Evolutionary conservation across 768 basidiomycete species (phyloP).

Genomic region (Leccinum arenicola): DNA sequence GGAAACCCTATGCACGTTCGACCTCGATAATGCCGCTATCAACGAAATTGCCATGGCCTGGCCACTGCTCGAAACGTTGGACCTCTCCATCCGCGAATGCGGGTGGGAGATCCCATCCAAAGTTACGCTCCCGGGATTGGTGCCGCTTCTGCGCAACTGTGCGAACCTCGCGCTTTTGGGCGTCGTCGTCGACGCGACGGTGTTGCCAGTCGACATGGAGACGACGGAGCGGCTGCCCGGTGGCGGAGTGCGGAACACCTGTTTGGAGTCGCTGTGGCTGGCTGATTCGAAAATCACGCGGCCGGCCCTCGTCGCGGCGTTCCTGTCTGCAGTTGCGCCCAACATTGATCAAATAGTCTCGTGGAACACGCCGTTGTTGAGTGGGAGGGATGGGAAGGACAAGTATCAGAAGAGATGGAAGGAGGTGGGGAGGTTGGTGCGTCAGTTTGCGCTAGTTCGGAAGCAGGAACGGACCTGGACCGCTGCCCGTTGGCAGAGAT

Average conservation of each 20-base stretch:
- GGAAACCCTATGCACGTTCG: slow-evolving; percentile 29
- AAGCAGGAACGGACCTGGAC: slow-evolving; percentile 23
- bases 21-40: slow-evolving; percentile 24
- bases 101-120: slow-evolving; percentile 30
- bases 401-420: slow-evolving; percentile 27
- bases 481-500: background rate
- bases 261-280: slow-evolving; percentile 29
- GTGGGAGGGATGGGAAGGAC: slow-evolving; percentile 21
- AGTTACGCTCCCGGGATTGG: slow-evolving; percentile 24
- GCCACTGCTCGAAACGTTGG: slow-evolving; percentile 28
- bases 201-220: slow-evolving; percentile 7
- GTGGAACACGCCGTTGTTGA: slow-evolving; percentile 31
- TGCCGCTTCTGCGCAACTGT: slow-evolving; percentile 22
- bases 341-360: slow-evolving; percentile 29
- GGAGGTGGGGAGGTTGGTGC: slow-evolving; percentile 21
- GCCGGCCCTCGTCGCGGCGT: slow-evolving; percentile 25
- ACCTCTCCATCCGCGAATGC: slow-evolving; percentile 28
- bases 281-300: slow-evolving; percentile 28
- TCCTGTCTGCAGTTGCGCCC: slow-evolving; percentile 29
- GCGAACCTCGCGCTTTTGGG: slow-evolving; percentile 26
- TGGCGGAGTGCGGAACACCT: slow-evolving; percentile 21
- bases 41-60: slow-evolving; percentile 26
- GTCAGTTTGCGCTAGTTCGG: slow-evolving; percentile 19
- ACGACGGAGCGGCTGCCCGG: slow-evolving; percentile 11
- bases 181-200: slow-evolving; percentile 28